Evolutionary conservation across 345 rosid genomes (phyloP).

Genomic region (Microthlaspi erraticum): DNA sequence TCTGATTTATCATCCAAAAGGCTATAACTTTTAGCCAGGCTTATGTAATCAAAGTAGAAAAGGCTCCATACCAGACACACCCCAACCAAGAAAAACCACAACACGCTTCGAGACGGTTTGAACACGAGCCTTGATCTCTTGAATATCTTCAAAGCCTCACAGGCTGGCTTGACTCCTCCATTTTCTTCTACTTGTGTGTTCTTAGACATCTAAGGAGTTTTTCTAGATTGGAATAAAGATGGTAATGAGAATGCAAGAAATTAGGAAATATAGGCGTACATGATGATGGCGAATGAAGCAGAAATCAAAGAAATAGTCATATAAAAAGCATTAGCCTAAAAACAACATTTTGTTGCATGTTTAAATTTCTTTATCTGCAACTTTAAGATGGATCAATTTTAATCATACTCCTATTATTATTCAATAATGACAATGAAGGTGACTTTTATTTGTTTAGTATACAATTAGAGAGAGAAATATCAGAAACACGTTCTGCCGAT

Average conservation of each 20-base stretch:
- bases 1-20: conserved; percentile 55
- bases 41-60: conserved; percentile 73
- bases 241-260: background rate
- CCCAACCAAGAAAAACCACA: conserved; percentile 68
- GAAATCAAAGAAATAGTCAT: conserved; percentile 18
- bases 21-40: conserved; percentile 52
- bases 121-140: conserved; percentile 61
- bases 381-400: too few relatives aligned
- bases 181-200: conserved; percentile 48
- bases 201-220: conserved; percentile 55
- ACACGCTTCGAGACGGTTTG: conserved; percentile 71
- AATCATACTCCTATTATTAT: too few relatives aligned
- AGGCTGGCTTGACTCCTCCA: conserved; percentile 42
- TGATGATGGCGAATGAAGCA: conserved; percentile 22
- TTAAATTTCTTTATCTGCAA: too few relatives aligned
- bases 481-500: too few relatives aligned
- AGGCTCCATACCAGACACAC: conserved; percentile 63
- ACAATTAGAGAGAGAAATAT: too few relatives aligned
- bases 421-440: too few relatives aligned
- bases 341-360: too few relatives aligned
- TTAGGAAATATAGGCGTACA: background rate
- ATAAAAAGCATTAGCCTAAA: too few relatives aligned
- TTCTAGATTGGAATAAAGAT: background rate
- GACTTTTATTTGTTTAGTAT: too few relatives aligned
- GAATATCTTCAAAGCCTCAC: conserved; percentile 60